Base-by-base conservation (phyloP, 768 basidiomycete genomes). In the Suillus occidentalis region DNA sequence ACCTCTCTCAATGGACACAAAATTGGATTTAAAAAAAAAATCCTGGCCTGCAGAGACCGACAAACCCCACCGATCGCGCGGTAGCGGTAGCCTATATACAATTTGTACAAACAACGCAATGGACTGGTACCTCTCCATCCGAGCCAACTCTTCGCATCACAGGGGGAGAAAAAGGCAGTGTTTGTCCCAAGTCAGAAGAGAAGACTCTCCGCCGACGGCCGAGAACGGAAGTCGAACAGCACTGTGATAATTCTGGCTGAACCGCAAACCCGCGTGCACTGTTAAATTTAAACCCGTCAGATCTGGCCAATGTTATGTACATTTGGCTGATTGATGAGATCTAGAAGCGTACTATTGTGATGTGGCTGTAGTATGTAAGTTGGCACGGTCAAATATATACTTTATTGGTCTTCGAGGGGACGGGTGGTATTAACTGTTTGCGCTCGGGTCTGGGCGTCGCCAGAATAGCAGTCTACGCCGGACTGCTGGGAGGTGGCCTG, bases 401-500 rank as follows among this genome's bases (percentile, higher is more conserved):
- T 25, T 57, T 16, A 16, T 39, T 39, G 5, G 31, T 55, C 34
- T 36, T 7, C 12, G 20, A 34, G 14, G 22, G 6, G 36, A 37
- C 20, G 22, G 56, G n/a, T 3, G 22, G 16, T 9, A 20, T 10
- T 40, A 40, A 28, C 1, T 1, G 6, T 59, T 28, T 13, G 25
- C 1, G 13, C 25, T 42, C 57, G 57, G 10, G 18, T 25, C 25
- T 18, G 22, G 37, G 28, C 22, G 58, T 42, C 67, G 68, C 81
- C 81, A 80, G 62, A 78, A 78, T 61, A 74, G 66, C 55, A 81
- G 57, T 60, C 73, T 82, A 69, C 72, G 80, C 71, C 76, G 78
- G 65, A 75, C 79, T 71, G 67, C 73, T 8, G 79, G 76, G 43
- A 78, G 63, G 67, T 79, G 77, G n/a, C 77, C 81, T 83, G 52